phyloP scores from a whole-genome alignment of 2,329 filamentous ascomycete genomes.

The Nannizziopsis arthrosporioides region DNA sequence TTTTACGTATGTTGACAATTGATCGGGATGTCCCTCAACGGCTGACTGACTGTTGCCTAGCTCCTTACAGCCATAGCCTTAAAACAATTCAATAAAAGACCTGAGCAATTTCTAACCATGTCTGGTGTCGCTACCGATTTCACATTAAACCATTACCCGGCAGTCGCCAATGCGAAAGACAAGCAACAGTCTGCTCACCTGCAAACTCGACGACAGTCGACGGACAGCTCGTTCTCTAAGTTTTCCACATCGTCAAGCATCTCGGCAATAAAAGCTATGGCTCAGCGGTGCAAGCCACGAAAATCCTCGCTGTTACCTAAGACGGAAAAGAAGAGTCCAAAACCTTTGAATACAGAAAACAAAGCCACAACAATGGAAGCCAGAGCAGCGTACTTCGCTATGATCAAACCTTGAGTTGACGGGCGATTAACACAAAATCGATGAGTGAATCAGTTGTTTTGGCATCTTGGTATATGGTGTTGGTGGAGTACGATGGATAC shows the following conservation, averaged over 20 bases:
- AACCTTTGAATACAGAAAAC: neutral
- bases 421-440: no score
- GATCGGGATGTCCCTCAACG: no score
- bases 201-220: conserved; percentile 2
- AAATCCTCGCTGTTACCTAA: conserved; percentile 3
- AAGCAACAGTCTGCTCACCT: neutral
- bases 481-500: no score
- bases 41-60: no score
- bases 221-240: conserved; percentile 2
- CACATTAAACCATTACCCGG: conserved; percentile 5
- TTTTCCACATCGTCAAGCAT: conserved; percentile 7
- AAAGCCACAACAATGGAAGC: conserved; percentile 8
- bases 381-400: conserved; percentile 10
- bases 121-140: conserved; percentile 6
- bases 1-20: no score
- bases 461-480: no score
- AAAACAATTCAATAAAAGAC: no score
- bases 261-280: conserved; percentile 5
- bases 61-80: no score
- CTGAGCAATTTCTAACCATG: neutral
- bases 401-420: neutral
- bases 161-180: neutral
- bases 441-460: no score
- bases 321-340: neutral
- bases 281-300: neutral